Base-by-base conservation (phyloP, 2,329 filamentous ascomycete species). In the Conoideocrella luteorostrata region DNA sequence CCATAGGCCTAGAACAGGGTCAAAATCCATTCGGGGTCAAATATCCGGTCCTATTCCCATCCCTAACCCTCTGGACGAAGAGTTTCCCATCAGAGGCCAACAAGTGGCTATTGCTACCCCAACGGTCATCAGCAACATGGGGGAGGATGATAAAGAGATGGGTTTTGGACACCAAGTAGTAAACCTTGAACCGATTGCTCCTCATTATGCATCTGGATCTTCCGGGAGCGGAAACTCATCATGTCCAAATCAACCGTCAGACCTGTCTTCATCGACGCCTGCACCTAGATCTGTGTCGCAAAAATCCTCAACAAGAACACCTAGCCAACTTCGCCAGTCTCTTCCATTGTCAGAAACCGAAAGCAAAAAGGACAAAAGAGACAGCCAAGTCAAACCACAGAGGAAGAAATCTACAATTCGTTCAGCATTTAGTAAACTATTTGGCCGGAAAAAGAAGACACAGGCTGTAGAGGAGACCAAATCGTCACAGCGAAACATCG, bases 41-140 rank as follows among this genome's bases (percentile, higher is more conserved):
- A 82, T 82, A 48, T 82, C 78, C 23, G 71, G 69, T 6, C 80
- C 80, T 12, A 82, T 82, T 38, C 77, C 77, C 2, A 73, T 82
- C 18, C 58, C 65, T 15, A 64, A 60, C 44, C 56, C 65, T 7
- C 50, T 66, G 32, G 74, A 77, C 46, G 73, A 78, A 48, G 76
- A 78, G 46, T 75, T 78, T 51, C 69, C 74, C 10, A 72, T 75
- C 38, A 64, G 70, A 40, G 67, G 67, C 23, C 68, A 69, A 10
- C 62, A 64, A 11, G 52, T 59, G 18, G 61, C 56, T 22, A 61
- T 66, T 6, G 24, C 28, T 61, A 9, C 59, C 56, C 7, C 56
- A 62, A 26, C 33, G 33, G 34, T 20, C 13, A 9, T 20, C 12
- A 20, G 32, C 13, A n/a, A 17, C 11, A n/a, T 12, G 18, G 12